phyloP scores from a whole-genome alignment of 805 yeast genomes.

The Trichomonascus vanleenenianus region DNA sequence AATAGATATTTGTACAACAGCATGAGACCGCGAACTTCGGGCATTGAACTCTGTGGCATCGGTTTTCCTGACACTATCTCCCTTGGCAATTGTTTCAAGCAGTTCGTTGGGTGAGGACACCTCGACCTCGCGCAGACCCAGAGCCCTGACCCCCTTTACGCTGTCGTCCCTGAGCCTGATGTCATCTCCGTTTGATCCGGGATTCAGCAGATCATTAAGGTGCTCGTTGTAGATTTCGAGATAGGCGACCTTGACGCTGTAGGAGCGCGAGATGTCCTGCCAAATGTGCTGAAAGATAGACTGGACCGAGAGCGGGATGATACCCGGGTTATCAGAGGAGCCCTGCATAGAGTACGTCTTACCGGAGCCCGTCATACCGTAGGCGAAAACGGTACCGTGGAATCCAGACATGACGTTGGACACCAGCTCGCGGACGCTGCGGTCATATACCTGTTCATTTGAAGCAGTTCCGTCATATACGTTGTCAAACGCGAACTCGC shows the following conservation, averaged over 20 bases:
- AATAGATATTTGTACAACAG: conserved; percentile 67
- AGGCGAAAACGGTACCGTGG: conserved; percentile 87
- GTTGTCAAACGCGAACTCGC: conserved; percentile 68
- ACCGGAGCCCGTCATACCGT: conserved; percentile 93
- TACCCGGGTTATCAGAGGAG: conserved; percentile 50
- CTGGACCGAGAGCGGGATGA: conserved; percentile 60
- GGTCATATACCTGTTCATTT: conserved; percentile 55
- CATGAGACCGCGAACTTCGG: conserved; percentile 86
- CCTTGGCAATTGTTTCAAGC: conserved; percentile 49
- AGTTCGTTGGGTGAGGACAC: conserved; percentile 56
- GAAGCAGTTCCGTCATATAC: conserved; percentile 54
- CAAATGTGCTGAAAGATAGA: conserved; percentile 45
- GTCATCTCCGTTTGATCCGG: conserved; percentile 38
- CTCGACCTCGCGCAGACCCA: conserved; percentile 59
- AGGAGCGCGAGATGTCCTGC: conserved; percentile 28
- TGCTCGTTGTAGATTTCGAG: conserved; percentile 84
- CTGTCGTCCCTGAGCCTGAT: conserved; percentile 72
- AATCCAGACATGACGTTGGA: conserved; percentile 59
- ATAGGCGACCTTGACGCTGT: conserved; percentile 57
- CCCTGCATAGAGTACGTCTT: conserved; percentile 88
- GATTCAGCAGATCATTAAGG: conserved; percentile 63
- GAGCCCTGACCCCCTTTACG: conserved; percentile 57
- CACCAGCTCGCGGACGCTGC: conserved; percentile 46
- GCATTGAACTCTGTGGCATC: conserved; percentile 87
- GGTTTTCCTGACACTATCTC: conserved; percentile 70